A percentile compares a stretch with the other conserved stretches of the same genome.
phyloP scores from a whole-genome alignment of 306 rosid genomes.

The Cyclanthera cordifolia region DNA sequence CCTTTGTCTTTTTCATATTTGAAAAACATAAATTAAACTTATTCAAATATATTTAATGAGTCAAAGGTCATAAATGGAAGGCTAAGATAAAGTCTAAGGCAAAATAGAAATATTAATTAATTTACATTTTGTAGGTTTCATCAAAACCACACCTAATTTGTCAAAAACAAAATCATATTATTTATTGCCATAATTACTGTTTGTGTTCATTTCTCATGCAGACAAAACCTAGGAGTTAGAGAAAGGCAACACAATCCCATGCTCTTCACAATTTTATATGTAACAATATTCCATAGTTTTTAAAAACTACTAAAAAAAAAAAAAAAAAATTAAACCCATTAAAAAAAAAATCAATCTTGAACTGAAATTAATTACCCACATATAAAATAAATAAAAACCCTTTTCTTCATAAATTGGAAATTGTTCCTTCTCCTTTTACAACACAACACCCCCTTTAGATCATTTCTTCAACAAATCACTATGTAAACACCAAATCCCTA shows the following conservation, averaged over 20 bases:
- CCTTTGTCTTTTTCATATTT: neutral
- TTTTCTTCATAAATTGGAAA: neutral
- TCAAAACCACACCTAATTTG: neutral
- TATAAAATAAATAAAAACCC: neutral
- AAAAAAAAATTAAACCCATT: too few relatives aligned
- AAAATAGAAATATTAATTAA: neutral
- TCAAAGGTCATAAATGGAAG: neutral
- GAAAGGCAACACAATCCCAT: conserved; percentile 6
- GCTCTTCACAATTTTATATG: neutral
- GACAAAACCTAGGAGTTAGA: conserved; percentile 7
- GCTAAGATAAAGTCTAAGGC: neutral
- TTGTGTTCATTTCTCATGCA: conserved; percentile 2
- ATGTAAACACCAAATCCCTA: neutral
- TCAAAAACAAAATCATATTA: neutral
- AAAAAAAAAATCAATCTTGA: neutral
- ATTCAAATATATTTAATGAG: neutral
- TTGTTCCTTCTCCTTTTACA: neutral
- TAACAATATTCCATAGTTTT: conserved; percentile 7
- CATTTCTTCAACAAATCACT: neutral
- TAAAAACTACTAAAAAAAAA: neutral
- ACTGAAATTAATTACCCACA: neutral
- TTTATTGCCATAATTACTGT: neutral
- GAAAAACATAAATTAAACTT: neutral
- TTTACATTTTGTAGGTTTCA: neutral
- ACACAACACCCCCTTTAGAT: neutral